Percentiles rank a stretch among this genome's conserved stretches.
Evolutionary conservation across 768 basidiomycete species (phyloP).

Genomic region (Floccularia luteovirens): DNA sequence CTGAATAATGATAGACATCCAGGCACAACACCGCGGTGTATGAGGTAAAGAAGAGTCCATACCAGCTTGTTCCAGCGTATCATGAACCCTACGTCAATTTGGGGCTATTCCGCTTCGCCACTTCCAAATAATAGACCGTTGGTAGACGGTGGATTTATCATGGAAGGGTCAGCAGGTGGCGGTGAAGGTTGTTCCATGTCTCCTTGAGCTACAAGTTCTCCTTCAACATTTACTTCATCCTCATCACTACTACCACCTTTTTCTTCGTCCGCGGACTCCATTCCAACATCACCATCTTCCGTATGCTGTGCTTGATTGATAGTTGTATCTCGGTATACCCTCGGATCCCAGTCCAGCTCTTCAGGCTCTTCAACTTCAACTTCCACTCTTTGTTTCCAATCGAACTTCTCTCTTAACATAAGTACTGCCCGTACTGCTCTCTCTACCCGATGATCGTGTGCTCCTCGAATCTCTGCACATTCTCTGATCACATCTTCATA

Average conservation of each 20-base stretch:
- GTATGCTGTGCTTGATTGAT: slow-evolving; percentile 16
- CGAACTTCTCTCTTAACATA: slow-evolving; percentile 73
- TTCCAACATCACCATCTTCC: slow-evolving; percentile 5
- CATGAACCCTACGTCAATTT: too few species aligned
- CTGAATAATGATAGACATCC: too few species aligned
- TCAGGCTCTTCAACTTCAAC: slow-evolving; percentile 77
- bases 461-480: slow-evolving; percentile 56
- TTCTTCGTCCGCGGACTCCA: slow-evolving; percentile 9
- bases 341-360: slow-evolving; percentile 66
- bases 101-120: too few species aligned
- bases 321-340: slow-evolving; percentile 29
- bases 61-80: too few species aligned
- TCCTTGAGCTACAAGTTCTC: slow-evolving; percentile 8
- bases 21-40: too few species aligned
- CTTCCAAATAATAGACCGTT: too few species aligned
- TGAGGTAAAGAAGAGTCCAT: too few species aligned
- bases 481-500: slow-evolving; percentile 61
- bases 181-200: slow-evolving; percentile 1
- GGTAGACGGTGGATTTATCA: too few species aligned
- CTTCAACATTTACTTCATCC: slow-evolving; percentile 10
- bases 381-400: slow-evolving; percentile 76
- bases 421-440: slow-evolving; percentile 73
- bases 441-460: slow-evolving; percentile 71
- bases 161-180: background rate
- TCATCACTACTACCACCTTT: slow-evolving; percentile 12